Evolutionary conservation across 306 rosid species (phyloP).

Genomic region (Morella rubra): DNA sequence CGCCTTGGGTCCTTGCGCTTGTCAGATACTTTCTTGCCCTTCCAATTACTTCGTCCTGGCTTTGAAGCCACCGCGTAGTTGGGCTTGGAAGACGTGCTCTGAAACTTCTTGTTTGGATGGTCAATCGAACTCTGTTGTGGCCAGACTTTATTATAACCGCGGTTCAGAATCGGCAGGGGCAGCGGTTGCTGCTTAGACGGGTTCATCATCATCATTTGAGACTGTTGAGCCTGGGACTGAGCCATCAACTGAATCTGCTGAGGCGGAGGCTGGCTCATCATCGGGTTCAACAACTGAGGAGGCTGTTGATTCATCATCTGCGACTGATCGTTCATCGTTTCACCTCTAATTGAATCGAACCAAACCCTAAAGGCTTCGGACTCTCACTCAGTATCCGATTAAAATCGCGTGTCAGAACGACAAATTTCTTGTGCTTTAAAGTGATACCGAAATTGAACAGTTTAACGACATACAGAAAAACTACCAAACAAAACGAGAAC

Average conservation of each 20-base stretch:
- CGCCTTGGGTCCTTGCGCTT: conserved; percentile 61
- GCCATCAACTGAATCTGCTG: conserved; percentile 37
- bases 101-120: conserved; percentile 23
- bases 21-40: conserved; percentile 61
- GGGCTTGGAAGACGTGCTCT: conserved; percentile 20
- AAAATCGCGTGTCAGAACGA: neutral
- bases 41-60: conserved; percentile 63
- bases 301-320: conserved; percentile 42
- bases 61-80: conserved; percentile 22
- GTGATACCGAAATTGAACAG: neutral
- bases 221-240: conserved; percentile 39
- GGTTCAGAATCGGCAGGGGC: conserved; percentile 37
- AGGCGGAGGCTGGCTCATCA: conserved; percentile 32
- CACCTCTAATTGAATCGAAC: conserved; percentile 8
- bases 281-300: conserved; percentile 25
- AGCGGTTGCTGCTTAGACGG: conserved; percentile 41
- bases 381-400: neutral
- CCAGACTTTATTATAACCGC: conserved; percentile 41
- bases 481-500: neutral
- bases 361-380: conserved; percentile 14
- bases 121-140: conserved; percentile 30
- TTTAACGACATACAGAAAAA: neutral
- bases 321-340: conserved; percentile 50
- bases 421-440: neutral
- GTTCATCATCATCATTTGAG: conserved; percentile 37